Evolutionary conservation across 2,329 filamentous ascomycete genomes (phyloP).

Genomic region (Fusarium avenaceum): DNA sequence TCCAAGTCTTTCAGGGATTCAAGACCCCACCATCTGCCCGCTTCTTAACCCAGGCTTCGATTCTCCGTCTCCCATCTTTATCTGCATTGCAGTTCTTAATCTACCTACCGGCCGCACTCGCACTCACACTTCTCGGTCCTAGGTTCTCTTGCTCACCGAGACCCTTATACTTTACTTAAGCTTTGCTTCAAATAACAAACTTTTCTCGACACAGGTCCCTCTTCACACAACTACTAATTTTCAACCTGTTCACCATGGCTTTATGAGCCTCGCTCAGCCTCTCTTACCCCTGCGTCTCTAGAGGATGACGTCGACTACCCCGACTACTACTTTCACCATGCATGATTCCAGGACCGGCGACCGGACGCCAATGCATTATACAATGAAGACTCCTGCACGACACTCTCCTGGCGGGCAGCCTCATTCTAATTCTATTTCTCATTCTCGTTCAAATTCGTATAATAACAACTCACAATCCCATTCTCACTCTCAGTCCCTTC

Average conservation of each 20-base stretch:
- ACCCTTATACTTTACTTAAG: constrained; percentile 10
- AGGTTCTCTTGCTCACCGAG: constrained; percentile 25
- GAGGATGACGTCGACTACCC: constrained; percentile 48
- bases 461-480: constrained; percentile 56
- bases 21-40: constrained; percentile 48
- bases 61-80: constrained; percentile 30
- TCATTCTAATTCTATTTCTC: constrained; percentile 44
- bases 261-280: constrained; percentile 41
- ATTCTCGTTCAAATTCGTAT: constrained; percentile 54
- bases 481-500: constrained; percentile 59
- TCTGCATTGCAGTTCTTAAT: constrained; percentile 39
- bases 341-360: constrained; percentile 54
- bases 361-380: constrained; percentile 57
- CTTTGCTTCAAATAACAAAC: constrained; percentile 20
- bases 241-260: constrained; percentile 36
- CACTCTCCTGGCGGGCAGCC: constrained; percentile 54
- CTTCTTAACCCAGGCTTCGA: constrained; percentile 36
- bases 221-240: constrained; percentile 19
- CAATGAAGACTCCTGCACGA: constrained; percentile 62
- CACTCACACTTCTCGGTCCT: constrained; percentile 17
- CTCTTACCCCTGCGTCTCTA: constrained; percentile 31
- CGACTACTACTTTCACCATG: constrained; percentile 48
- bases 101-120: constrained; percentile 20
- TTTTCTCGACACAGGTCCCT: constrained; percentile 6
- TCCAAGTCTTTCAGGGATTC: constrained; percentile 48